Evolutionary conservation across 495 filamentous ascomycete genomes (phyloP).

Genomic region (Aspergillus coremiiformis): DNA sequence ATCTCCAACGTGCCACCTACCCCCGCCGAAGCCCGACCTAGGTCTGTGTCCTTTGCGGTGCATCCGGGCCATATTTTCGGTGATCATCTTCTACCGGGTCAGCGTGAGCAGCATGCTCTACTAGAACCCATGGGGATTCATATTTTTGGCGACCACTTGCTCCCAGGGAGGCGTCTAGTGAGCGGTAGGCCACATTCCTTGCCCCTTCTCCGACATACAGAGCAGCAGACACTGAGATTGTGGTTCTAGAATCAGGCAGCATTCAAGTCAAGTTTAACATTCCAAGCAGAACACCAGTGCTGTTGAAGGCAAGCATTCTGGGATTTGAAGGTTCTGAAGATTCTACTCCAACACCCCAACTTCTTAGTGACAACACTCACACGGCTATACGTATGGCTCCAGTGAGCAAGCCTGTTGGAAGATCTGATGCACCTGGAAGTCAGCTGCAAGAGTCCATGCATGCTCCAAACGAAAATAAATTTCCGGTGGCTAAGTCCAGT

Average conservation of each 20-base stretch:
- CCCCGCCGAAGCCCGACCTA: neutral
- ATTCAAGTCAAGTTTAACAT: neutral
- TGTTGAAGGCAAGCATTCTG: neutral
- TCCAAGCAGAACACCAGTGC: neutral
- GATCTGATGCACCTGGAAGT: neutral
- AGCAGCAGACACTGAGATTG: neutral
- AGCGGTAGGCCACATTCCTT: neutral
- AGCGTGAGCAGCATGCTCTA: neutral
- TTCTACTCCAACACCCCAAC: neutral
- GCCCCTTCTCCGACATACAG: neutral
- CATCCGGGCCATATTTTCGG: slow-evolving; percentile 5
- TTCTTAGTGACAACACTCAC: neutral
- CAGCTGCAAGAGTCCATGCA: slow-evolving; percentile 13
- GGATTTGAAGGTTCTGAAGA: neutral
- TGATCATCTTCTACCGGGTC: slow-evolving; percentile 17
- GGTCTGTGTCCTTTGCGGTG: neutral
- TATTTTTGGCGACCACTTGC: slow-evolving; percentile 15
- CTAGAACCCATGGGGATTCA: neutral
- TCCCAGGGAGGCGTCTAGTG: slow-evolving; percentile 13
- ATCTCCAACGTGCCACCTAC: neutral
- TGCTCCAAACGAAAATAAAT: slow-evolving; percentile 4
- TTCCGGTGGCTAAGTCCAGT: neutral
- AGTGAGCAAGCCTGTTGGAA: neutral
- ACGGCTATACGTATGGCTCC: neutral
- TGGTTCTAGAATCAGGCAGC: neutral